Evolutionary conservation across 2,329 filamentous ascomycete genomes (phyloP), one percentile per base, ranked within the genome.

Genomic region (Diaporthe ilicicola): DNA sequence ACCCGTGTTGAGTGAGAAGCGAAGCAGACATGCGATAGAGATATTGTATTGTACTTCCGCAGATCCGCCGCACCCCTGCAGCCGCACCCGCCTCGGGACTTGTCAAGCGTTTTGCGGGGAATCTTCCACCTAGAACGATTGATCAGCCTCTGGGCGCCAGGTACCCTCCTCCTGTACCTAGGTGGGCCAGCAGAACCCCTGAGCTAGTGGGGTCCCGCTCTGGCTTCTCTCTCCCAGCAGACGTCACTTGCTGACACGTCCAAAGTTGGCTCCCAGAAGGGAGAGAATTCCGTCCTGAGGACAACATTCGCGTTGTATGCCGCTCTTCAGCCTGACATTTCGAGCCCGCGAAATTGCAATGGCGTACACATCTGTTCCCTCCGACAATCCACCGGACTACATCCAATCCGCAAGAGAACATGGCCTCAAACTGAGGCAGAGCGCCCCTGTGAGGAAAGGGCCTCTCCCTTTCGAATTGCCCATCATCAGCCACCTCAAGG

Each of bases 401-500:
- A 78, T 80, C 53, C 79, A 83, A 68, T 79, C 82, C 12, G 78
- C 81, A 44, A 76, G 80, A 32, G 81, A 84, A 59, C 84, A 85
- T 70, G 77, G 78, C 75, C 71, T 79, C 27, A 77, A 73, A 22
- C 75, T 78, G 74, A 77, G 72, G 67, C 80, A 78, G 77, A 78
- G 80, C 67, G 79, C 81, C 67, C 82, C 83, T n/a, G 75, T 82
- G 64, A 83, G 82, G 67, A 84, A 84, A 68, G 85, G 85, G 17
- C 89, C 90, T 9, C 85, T 89, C 53, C 93, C 93, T 1, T 89
- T 98, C 73, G 88, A 94, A 73, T 87, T 98, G 22, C 95, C 95
- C 19, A 91, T 94, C 69, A 85, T 99, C 71, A 89, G 89, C 76
- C 86, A 91, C 77, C 89, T 99, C 74, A 91, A 92, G 77, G 88